A percentile compares a stretch with the other conserved stretches of the same genome.
phyloP scores from a whole-genome alignment of 257 asterid species.

The Salvia splendens region DNA sequence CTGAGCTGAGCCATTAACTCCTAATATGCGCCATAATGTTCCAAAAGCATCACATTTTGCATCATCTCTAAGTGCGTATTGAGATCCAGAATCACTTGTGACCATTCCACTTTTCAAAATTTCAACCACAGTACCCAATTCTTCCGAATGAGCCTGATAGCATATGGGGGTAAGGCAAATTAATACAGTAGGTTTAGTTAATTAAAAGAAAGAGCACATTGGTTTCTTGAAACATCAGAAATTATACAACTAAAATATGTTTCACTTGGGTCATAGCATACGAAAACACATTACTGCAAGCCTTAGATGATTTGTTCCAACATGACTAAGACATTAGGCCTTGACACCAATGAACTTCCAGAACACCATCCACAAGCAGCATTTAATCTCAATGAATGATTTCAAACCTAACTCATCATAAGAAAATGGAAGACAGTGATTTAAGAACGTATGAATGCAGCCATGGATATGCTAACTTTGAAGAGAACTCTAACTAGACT shows the following conservation, averaged over 20 bases:
- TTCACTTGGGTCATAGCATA: conserved; percentile 15
- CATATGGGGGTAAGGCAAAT: conserved; percentile 25
- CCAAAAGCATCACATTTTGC: conserved; percentile 95
- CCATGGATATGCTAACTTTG: conserved; percentile 1
- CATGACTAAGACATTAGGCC: conserved; percentile 17
- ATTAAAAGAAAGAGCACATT: conserved; percentile 15
- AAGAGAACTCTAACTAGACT: conserved; percentile 11
- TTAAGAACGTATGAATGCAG: neutral
- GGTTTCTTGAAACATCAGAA: conserved; percentile 27
- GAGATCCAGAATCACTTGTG: conserved; percentile 80
- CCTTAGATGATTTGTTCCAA: conserved; percentile 12
- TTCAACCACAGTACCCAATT: conserved; percentile 84
- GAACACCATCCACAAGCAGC: conserved; percentile 16
- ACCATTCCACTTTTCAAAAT: conserved; percentile 95
- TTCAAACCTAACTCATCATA: conserved; percentile 7
- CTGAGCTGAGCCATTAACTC: conserved; percentile 79
- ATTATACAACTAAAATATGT: conserved; percentile 19
- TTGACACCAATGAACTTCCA: conserved; percentile 20
- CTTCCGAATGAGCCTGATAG: conserved; percentile 86
- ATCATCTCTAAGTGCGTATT: conserved; percentile 70
- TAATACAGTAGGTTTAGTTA: conserved; percentile 18
- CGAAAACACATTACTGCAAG: conserved; percentile 5
- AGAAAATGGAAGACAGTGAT: neutral
- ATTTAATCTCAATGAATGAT: conserved; percentile 14
- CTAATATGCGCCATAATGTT: conserved; percentile 89